These are phyloP conservation scores for Lepidium sativum DNA, from an alignment of 345 rosid species.

Conservation along the genomic window DNA sequence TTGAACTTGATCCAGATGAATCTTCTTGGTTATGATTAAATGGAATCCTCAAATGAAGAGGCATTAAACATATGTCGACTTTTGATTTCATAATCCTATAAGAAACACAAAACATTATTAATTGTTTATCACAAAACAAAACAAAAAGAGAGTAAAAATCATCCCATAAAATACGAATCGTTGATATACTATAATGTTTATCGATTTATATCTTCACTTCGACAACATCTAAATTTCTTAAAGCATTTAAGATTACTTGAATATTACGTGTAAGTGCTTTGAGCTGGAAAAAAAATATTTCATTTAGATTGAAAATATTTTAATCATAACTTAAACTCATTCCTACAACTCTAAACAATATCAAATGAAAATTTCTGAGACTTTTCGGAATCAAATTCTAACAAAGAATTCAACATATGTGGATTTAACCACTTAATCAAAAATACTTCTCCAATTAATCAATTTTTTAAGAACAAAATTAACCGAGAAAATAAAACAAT, in stretches of 20 bases:
- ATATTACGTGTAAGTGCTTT: conserved; percentile 39
- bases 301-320: too few species aligned
- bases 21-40: conserved; percentile 18
- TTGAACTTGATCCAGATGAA: not conserved
- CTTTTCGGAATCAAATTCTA: too few species aligned
- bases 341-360: too few species aligned
- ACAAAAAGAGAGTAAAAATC: too few species aligned
- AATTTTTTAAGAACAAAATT: not conserved
- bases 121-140: not conserved
- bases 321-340: too few species aligned
- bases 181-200: not conserved
- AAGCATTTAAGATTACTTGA: conserved; percentile 46
- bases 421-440: too few species aligned
- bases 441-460: too few species aligned
- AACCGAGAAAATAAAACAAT: not conserved
- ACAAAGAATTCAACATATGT: accelerated
- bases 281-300: conserved; percentile 33
- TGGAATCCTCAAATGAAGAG: conserved; percentile 30
- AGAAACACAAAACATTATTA: not conserved
- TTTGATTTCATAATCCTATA: conserved; percentile 64
- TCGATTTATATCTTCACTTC: conserved; percentile 50
- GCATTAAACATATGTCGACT: conserved; percentile 42
- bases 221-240: conserved; percentile 42
- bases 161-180: not conserved
- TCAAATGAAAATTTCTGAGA: too few species aligned